Evolutionary conservation across 495 filamentous ascomycete genomes (phyloP), one percentile per base, ranked within the genome.

Genomic region (Chaetomium cochliodes): DNA sequence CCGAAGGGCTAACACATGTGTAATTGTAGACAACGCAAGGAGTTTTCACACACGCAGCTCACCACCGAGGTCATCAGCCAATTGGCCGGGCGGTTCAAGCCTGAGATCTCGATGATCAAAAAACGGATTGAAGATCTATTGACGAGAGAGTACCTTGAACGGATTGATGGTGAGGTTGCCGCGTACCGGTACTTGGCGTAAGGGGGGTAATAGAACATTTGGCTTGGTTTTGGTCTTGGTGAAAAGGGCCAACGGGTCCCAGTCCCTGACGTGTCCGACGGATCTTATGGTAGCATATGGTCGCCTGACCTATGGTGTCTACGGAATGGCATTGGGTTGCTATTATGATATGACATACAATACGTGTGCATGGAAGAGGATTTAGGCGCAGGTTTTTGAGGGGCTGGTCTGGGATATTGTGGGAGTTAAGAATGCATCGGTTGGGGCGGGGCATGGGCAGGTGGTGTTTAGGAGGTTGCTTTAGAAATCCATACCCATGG

Each of bases 61-160:
- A 85, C 94, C 53, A 86, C 82, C 26, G 96, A 98, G 76, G 91
- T 94, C 13, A 88, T 99, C 62, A 80, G 82, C 52, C 91, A 96
- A 72, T 81, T 98, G 3, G 80, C 85, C 1, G 72, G 79, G 26
- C 88, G 93, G 58, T 99, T 99, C 79, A 88, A 88, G 63, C 96
- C 94, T 0, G 93, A 98, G 64, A 82, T 97, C 39, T 82, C 83
- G 46, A 90, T 98, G 83, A 88, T 98, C 77, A 99, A 99, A 80
- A 88, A 86, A 72, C 86, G 90, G n/a, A 91, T 99, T 63, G 94
- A 99, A 74, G 90, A 89, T 69, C 76, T 99, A 67, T 94, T 99
- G 58, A 88, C 90, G 65, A 84, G 92, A 52, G 94, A 99, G 72
- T 99, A 97, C 70, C 77, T 99, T n/a, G 93, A 96, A 75, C 86